Evolutionary conservation across 805 yeast species (phyloP), one percentile per base, ranked within the genome.

Genomic region (Hanseniaspora occidentalis): DNA sequence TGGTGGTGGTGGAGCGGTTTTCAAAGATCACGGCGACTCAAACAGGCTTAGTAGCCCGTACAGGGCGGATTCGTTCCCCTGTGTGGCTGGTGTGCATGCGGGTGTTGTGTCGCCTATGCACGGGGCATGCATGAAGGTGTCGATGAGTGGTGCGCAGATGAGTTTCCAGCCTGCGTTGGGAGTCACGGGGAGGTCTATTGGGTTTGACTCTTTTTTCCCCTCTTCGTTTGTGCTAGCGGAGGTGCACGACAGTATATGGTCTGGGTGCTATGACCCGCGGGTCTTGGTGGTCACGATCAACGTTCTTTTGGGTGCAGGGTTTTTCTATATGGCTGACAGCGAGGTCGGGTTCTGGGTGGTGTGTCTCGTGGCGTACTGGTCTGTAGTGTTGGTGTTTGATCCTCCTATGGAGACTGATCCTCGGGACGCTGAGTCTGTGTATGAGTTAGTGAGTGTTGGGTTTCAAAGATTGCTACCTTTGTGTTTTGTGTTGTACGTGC

Each of bases 51-150:
- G 84, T 0, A 50, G 61, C 20, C 86, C 88, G 0, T 88, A 85
- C 53, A 66, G 97, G 47, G 88, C 84, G 0, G 97, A 88, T 60
- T 84, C 95, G 1, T 86, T 67, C 50, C 79, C 89, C 0, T 88
- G 97, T 56, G 89, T 86, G 0, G 81, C 96, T 2, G 96, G 92
- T 0, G 73, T 83, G 3, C 96, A 88, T 58, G 77, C 88, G 2
- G 96, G 96, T 1, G 57, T 78, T 0, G 62, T 86, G 1, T 79
- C 92, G 0, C 79, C 89, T 11, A 52, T 67, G 21, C 64, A 62
- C 43, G 97, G 97, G 2, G 96, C 95, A 0, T 80, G 89, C 54
- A 86, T 83, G 1, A 65, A 70, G 38, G 47, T 82, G 14, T 61
- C 75, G 2, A 78, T 74, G 56, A 52, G 59, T 7, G 85, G 89